phyloP scores from a whole-genome alignment of 176 grass and related monocot genomes.

The Phragmites australis region DNA sequence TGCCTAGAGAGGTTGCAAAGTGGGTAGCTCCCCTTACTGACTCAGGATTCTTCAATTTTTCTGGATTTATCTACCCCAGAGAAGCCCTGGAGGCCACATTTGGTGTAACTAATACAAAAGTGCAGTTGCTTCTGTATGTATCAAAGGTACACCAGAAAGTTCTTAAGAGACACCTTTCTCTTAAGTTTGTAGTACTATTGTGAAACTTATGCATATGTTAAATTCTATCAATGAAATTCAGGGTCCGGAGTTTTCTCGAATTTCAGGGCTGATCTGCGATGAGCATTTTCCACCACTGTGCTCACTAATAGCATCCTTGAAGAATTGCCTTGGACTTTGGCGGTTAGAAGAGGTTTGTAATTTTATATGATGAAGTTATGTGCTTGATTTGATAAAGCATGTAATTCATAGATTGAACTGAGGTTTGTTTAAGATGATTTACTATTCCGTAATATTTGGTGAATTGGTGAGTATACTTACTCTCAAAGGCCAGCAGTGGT shows the following conservation, averaged over 20 bases:
- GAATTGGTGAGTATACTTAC: conserved; percentile 10
- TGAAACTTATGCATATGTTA: conserved; percentile 31
- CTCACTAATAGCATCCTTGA: conserved; percentile 68
- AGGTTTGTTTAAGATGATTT: not conserved
- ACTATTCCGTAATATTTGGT: conserved; percentile 26
- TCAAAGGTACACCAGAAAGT: conserved; percentile 58
- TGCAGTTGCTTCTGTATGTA: conserved; percentile 59
- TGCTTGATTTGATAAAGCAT: not conserved
- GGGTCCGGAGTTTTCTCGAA: conserved; percentile 75
- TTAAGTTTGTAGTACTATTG: conserved; percentile 13
- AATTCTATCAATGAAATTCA: conserved; percentile 46
- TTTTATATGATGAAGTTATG: not conserved
- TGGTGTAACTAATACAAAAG: conserved; percentile 57
- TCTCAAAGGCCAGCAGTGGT: not conserved
- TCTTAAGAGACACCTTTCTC: conserved; percentile 11
- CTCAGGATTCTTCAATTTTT: conserved; percentile 72
- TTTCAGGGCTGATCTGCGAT: conserved; percentile 55
- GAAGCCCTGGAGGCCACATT: conserved; percentile 73
- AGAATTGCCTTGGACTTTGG: conserved; percentile 73
- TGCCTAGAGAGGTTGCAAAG: conserved; percentile 84
- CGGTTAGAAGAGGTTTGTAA: conserved; percentile 72
- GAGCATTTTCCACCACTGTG: conserved; percentile 64
- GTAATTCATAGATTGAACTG: not conserved
- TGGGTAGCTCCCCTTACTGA: conserved; percentile 92
- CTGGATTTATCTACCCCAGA: conserved; percentile 83